phyloP scores from a whole-genome alignment of 169 alveolate species.

The Perkinsus olseni region DNA sequence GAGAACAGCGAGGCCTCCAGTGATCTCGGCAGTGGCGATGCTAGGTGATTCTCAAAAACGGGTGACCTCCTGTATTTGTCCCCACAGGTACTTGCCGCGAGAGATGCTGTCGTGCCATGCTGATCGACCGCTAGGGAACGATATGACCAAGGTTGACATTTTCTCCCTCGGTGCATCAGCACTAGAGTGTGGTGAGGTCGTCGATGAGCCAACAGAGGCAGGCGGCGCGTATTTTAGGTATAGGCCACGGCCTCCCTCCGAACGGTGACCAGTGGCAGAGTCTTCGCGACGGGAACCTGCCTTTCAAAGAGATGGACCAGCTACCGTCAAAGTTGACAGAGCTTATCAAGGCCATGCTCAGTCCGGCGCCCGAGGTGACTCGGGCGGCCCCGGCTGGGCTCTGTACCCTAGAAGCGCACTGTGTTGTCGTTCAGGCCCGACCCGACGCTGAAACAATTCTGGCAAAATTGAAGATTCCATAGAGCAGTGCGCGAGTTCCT shows the following conservation, averaged over 20 bases:
- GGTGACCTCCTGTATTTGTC: not conserved
- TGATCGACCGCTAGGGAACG: not conserved
- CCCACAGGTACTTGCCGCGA: not conserved
- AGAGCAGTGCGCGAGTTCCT: not conserved
- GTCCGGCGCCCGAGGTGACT: not conserved
- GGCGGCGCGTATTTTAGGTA: not conserved
- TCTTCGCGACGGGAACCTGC: not conserved
- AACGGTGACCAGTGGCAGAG: not conserved
- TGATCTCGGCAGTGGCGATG: not conserved
- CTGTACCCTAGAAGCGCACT: too few relatives aligned
- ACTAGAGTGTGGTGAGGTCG: not conserved
- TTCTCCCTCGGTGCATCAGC: not conserved
- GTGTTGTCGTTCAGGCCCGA: not conserved
- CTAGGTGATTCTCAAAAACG: not conserved
- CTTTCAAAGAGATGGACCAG: not conserved
- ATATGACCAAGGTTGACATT: not conserved
- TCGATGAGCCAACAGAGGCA: not conserved
- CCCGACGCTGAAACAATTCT: not conserved
- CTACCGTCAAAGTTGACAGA: not conserved
- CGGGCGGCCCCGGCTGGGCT: not conserved
- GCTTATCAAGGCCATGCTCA: constrained; percentile 1
- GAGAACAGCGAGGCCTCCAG: not conserved
- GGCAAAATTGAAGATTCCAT: not conserved
- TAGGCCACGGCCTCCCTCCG: not conserved
- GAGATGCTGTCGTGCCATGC: not conserved